Evolutionary conservation across 176 grass and related monocot species (phyloP), one percentile per base, ranked within the genome.

Genomic region (Puccinellia tenuiflora): DNA sequence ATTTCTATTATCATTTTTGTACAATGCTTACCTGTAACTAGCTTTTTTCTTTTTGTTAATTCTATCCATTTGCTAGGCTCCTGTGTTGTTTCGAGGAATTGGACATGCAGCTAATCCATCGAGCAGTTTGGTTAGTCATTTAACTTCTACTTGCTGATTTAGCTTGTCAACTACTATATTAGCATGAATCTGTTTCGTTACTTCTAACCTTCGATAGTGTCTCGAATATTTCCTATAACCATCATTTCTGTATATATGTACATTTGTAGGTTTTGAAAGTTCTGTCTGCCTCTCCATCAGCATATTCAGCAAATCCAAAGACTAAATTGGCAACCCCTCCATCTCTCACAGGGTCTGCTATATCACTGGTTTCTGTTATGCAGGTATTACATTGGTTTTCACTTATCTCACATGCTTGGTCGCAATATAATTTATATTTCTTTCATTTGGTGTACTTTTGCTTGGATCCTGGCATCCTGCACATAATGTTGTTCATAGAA

Each of bases 331-430:
- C 93, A 20, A 85, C 89, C 42, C 85, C 93, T 82, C 91, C 96
- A 75, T 84, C 93, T 71, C 89, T 96, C 42, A 96, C 91, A 73
- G 91, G 96, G 46, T 92, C 87, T 7, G 77, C 85, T 62, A 96
- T 99, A 83, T 96, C 96, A 72, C 81, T 99, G 45, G 96, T 96
- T 76, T 99, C 96, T 76, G 71, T 96, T 68, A 93, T 96, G 93
- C 96, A 99, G 95, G 95, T 98, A 86, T 71, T 47, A 38, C 18
- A 45, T 54, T 76, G 34, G 11, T 79, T 79, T 88, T 84, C 31
- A 38, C 35, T 84, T 85, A 13, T 77, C 21, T 84, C 20, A 34
- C 25, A 21, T 37, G 18, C 20, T 39, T 63, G 31, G 28, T 55
- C 26, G 0, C 34, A 83, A 61, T 33, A 60, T 61, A 22, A 60